Conservation (phyloP, 805 yeast genomes). For the Tetrapisispora taiwanensis region DNA sequence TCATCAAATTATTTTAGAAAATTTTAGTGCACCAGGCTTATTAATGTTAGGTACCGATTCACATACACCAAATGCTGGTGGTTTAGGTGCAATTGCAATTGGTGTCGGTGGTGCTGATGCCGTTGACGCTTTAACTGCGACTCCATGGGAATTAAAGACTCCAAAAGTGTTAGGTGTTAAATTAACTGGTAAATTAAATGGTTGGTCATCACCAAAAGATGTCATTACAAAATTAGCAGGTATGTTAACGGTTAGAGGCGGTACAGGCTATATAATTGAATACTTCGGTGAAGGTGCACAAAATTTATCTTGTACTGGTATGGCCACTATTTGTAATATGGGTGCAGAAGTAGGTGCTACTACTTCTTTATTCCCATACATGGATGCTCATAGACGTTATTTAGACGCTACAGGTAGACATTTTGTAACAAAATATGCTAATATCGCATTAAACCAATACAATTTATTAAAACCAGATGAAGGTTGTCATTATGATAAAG, state of each 20-base stretch:
- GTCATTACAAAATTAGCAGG: conserved; percentile 92
- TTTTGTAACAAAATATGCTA: conserved; percentile 57
- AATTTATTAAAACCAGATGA: conserved; percentile 72
- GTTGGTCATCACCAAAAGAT: conserved; percentile 97
- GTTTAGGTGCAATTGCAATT: conserved; percentile 94
- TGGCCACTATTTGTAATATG: conserved; percentile 99
- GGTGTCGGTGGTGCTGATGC: conserved; percentile 99
- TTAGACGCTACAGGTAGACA: conserved; percentile 71
- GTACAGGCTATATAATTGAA: conserved; percentile 93
- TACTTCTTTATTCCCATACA: conserved; percentile 94
- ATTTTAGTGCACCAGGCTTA: conserved; percentile 92
- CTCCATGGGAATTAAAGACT: conserved; percentile 98
- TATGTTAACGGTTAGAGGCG: conserved; percentile 88
- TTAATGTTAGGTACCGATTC: conserved; percentile 98
- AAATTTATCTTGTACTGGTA: conserved; percentile 88
- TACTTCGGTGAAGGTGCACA: conserved; percentile 94
- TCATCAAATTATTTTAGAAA: conserved; percentile 94
- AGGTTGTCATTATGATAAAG: conserved; percentile 85
- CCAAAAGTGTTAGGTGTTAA: conserved; percentile 92
- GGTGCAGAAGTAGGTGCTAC: conserved; percentile 99
- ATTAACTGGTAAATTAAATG: conserved; percentile 76
- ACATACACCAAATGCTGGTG: conserved; percentile 99
- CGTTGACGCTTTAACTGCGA: conserved; percentile 92
- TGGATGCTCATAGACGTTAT: conserved; percentile 67
- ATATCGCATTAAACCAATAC: conserved; percentile 42